Conservation (phyloP, 768 basidiomycete species). For the Pulveroboletus sp. region DNA sequence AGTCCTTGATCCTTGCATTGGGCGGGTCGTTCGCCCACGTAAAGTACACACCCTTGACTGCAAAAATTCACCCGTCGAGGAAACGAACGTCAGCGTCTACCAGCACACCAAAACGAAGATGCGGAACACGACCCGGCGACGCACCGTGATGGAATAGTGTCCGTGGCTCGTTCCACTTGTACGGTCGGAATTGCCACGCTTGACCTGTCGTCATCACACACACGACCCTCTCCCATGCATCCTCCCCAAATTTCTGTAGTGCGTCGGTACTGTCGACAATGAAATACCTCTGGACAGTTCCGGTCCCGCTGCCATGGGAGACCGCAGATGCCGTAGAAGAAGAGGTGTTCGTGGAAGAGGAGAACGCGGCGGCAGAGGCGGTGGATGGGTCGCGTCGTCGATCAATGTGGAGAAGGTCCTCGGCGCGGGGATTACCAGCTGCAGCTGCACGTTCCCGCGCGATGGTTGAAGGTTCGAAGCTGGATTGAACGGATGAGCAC, state of each 20-base stretch:
- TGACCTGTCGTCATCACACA: constrained; percentile 99
- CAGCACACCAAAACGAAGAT: background rate
- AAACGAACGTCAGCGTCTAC: background rate
- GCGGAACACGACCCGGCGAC: constrained; percentile 24
- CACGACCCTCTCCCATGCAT: constrained; percentile 95
- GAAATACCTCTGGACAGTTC: constrained; percentile 59
- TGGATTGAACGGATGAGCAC: constrained; percentile 17
- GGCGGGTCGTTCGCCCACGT: constrained; percentile 92
- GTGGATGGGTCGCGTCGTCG: constrained; percentile 60
- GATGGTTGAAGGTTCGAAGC: constrained; percentile 71
- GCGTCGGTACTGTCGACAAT: constrained; percentile 93
- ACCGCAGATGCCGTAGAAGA: background rate
- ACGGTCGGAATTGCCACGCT: constrained; percentile 95
- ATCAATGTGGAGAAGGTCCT: constrained; percentile 86
- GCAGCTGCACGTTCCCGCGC: constrained; percentile 64
- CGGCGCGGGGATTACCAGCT: constrained; percentile 68
- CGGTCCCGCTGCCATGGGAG: constrained; percentile 22
- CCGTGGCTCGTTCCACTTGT: constrained; percentile 94
- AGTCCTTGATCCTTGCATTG: constrained; percentile 85
- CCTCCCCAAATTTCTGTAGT: constrained; percentile 83
- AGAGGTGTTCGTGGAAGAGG: constrained; percentile 9
- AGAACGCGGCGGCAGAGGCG: constrained; percentile 18
- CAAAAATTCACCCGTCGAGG: background rate
- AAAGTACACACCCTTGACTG: constrained; percentile 94
- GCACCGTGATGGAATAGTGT: constrained; percentile 90